Conservation (phyloP, 2,329 filamentous ascomycete genomes). For the Colletotrichum tamarilloi region DNA sequence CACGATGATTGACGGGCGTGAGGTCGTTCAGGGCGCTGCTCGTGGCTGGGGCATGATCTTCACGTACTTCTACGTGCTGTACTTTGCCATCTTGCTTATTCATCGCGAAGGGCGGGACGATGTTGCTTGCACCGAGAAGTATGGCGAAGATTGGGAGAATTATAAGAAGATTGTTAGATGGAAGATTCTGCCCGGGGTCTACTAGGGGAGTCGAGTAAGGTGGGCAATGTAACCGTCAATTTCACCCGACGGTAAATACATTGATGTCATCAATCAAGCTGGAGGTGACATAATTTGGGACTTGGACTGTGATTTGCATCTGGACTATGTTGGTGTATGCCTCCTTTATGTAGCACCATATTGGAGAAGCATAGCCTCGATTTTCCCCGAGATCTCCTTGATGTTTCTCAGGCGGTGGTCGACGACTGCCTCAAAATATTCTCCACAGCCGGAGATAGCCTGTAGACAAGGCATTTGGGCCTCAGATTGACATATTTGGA, state of each 20-base stretch:
- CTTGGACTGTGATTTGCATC: too few species aligned
- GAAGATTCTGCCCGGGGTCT: slow-evolving; percentile 80
- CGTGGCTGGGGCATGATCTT: slow-evolving; percentile 81
- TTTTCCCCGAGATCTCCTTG: neutral
- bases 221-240: too few species aligned
- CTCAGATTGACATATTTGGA: neutral
- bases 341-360: too few species aligned
- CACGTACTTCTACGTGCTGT: slow-evolving; percentile 87
- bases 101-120: slow-evolving; percentile 84
- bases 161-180: slow-evolving; percentile 80
- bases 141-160: slow-evolving; percentile 83
- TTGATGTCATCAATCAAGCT: neutral
- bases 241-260: too few species aligned
- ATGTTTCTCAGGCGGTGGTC: rapidly evolving
- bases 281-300: too few species aligned
- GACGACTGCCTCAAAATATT: rapidly evolving
- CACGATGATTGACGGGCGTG: slow-evolving; percentile 61
- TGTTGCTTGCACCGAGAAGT: slow-evolving; percentile 83
- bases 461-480: neutral
- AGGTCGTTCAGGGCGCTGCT: slow-evolving; percentile 72
- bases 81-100: slow-evolving; percentile 83
- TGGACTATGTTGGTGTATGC: too few species aligned
- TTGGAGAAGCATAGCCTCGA: too few species aligned
- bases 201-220: slow-evolving; percentile 62
- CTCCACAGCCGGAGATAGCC: too few species aligned